A percentile compares a stretch with the other conserved stretches of the same genome.
Conservation (phyloP, 2,329 filamentous ascomycete species). For the Fusarium paranaense region DNA sequence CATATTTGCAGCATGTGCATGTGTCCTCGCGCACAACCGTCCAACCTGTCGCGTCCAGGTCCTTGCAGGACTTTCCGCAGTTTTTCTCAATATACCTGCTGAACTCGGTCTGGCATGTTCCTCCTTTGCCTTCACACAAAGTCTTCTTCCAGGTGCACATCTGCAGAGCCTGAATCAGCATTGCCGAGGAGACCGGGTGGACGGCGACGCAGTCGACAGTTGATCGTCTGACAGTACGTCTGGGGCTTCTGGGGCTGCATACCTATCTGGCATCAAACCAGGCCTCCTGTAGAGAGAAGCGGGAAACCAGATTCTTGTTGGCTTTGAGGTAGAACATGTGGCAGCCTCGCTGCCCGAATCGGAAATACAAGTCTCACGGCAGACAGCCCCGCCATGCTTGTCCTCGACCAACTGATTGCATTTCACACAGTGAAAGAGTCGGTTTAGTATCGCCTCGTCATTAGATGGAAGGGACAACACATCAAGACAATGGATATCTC, state of each 20-base stretch:
- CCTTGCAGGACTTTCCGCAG: not conserved
- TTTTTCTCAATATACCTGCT: not conserved
- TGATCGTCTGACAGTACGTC: not conserved
- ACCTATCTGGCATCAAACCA: not conserved
- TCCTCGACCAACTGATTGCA: not conserved
- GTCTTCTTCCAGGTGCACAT: constrained; percentile 2
- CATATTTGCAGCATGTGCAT: not conserved
- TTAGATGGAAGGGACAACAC: not conserved
- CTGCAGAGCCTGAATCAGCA: not conserved
- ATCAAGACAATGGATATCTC: not conserved
- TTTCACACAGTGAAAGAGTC: not conserved
- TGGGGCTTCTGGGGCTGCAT: not conserved
- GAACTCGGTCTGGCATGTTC: not conserved
- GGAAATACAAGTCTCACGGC: not conserved
- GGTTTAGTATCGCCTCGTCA: not conserved
- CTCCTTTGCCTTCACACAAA: not conserved
- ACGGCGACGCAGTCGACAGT: not conserved
- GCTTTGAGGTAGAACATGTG: not conserved
- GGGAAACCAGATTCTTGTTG: not conserved
- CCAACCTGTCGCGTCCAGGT: not conserved
- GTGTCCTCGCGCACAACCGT: not conserved
- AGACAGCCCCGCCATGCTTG: not conserved
- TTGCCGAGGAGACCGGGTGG: not conserved
- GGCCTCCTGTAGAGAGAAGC: not conserved
- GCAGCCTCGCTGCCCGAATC: not conserved